Conservation (phyloP, 495 filamentous ascomycete species). For the Neurospora sp. region DNA sequence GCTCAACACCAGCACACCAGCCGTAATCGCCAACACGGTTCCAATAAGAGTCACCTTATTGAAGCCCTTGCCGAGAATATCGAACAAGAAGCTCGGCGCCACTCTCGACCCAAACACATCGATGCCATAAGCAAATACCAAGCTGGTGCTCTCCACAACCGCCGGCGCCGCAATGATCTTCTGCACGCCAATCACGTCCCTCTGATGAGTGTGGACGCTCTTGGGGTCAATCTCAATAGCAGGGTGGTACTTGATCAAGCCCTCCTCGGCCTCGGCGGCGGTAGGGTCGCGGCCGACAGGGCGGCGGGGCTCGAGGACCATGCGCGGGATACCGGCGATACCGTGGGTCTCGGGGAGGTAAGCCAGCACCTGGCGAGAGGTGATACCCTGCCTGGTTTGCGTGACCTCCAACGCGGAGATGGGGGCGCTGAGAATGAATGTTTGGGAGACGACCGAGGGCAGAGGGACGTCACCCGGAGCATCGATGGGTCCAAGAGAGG, state of each 20-base stretch:
- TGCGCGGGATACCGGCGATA: constrained; percentile 69
- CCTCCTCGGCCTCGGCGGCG: constrained; percentile 69
- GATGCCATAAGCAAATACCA: constrained; percentile 81
- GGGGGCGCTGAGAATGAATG: constrained; percentile 65
- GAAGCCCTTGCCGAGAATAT: constrained; percentile 87
- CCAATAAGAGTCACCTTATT: constrained; percentile 73
- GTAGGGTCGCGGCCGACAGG: constrained; percentile 79
- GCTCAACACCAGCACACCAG: constrained; percentile 64
- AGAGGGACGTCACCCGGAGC: constrained; percentile 28
- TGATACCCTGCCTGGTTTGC: constrained; percentile 88
- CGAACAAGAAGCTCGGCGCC: constrained; percentile 76
- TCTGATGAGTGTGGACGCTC: constrained; percentile 69
- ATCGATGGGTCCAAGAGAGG: constrained; percentile 51
- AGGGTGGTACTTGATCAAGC: constrained; percentile 64
- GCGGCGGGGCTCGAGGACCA: constrained; percentile 74
- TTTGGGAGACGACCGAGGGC: constrained; percentile 68
- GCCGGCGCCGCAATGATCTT: constrained; percentile 64
- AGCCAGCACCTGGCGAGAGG: constrained; percentile 69
- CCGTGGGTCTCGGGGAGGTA: constrained; percentile 58
- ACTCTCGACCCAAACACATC: constrained; percentile 84
- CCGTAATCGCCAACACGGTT: constrained; percentile 68
- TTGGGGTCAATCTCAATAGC: constrained; percentile 76
- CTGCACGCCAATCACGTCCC: constrained; percentile 68
- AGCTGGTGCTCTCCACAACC: constrained; percentile 81
- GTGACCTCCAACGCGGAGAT: constrained; percentile 75